Percentiles rank a stretch among this genome's conserved stretches.
These are phyloP conservation scores for Boletus huronensis DNA, from an alignment of 768 basidiomycete genomes.

Conservation along the genomic window DNA sequence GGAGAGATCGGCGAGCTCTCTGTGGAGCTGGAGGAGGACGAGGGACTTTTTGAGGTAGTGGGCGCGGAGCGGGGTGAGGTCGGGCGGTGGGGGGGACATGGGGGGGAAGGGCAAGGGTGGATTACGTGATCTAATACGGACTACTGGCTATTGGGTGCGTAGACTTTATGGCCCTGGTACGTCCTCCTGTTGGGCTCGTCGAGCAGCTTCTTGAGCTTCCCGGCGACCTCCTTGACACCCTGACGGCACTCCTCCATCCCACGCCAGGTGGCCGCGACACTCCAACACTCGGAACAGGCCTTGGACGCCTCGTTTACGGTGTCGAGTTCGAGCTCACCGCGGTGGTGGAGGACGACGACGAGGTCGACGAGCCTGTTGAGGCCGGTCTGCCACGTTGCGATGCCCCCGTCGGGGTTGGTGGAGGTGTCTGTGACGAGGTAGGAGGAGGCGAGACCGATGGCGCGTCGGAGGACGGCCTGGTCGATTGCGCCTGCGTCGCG, in stretches of 20 bases:
- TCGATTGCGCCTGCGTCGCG: conserved; percentile 47
- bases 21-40: conserved; percentile 76
- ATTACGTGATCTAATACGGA: conserved; percentile 13
- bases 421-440: conserved; percentile 73
- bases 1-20: conserved; percentile 72
- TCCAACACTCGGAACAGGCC: conserved; percentile 81
- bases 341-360: conserved; percentile 63
- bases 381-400: conserved; percentile 61
- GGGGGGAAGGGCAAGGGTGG: neutral
- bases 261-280: conserved; percentile 62
- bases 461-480: conserved; percentile 59
- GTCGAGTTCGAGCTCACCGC: conserved; percentile 69
- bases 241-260: conserved; percentile 62
- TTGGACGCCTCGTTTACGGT: conserved; percentile 61
- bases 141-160: conserved; percentile 25
- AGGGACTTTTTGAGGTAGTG: conserved; percentile 99
- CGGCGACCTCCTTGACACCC: conserved; percentile 58
- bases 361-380: conserved; percentile 70
- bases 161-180: conserved; percentile 32
- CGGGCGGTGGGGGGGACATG: neutral
- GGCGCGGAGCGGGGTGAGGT: conserved; percentile 82
- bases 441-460: conserved; percentile 70
- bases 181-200: conserved; percentile 33
- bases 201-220: conserved; percentile 52
- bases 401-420: conserved; percentile 54